Base-by-base conservation (phyloP, 169 alveolate species). In the Theileria sp. region DNA sequence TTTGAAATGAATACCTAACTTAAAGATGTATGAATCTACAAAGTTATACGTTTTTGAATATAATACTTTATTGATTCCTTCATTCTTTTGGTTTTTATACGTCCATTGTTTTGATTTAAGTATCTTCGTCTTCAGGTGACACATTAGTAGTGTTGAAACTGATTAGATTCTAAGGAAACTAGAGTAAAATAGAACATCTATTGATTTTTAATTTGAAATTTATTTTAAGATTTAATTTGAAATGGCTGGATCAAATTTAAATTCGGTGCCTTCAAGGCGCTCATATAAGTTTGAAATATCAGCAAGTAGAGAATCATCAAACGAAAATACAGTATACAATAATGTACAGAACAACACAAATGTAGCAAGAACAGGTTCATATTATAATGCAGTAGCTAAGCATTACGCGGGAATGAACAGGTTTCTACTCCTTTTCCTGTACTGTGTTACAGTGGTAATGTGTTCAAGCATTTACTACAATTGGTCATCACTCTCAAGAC, bases 301-400 rank as follows among this genome's bases (percentile, higher is more conserved):
- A 44, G 17, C 54, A 15, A 44, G 54, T 44, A 44, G 54, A 44
- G 54, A 44, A 44, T 13, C 54, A 44, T 44, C 54, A 44, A 44
- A 7, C 8, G 54, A 44, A 8, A 44, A 44, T 13, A 44, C 54
- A 44, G 17, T 44, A 44, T 8, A 44, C 54, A 44, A 44, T 44
- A 44, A 13, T 44, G 17, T 13, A 2, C 54, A 44, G 17, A 44
- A 44, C 17, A 13, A 44, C 54, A 44, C 54, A 44, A 44, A 44
- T 44, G n/a, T 13, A 13, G 23, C 34, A 61, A 61, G 44, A 61
- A 61, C 34, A 61, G 50, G 50, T 15, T 28, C 69, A 32, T 28
- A 61, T 61, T 61, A 61, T 13, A 61, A 61, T 61, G 69, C 69
- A 61, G 69, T 61, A 28, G 69, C 69, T 2, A 28, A 61, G 34